Evolutionary conservation across 495 filamentous ascomycete genomes (phyloP).

Genomic region (Lasiosphaeriaceae sp.): DNA sequence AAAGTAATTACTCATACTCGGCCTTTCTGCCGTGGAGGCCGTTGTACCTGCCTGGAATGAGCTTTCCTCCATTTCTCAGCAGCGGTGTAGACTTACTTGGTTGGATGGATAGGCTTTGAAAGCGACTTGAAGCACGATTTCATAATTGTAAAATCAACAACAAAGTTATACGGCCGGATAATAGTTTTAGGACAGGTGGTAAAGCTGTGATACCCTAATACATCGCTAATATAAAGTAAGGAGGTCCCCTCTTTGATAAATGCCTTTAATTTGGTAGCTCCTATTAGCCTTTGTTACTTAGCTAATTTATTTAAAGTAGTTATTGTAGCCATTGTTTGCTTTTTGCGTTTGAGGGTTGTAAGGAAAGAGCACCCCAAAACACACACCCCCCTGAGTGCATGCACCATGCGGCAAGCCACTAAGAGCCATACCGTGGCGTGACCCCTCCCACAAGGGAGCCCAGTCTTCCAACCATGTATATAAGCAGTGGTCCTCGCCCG

Average conservation of each 20-base stretch:
- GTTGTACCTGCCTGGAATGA: conserved; percentile 2
- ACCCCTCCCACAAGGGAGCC: too few species aligned
- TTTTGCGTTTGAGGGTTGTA: neutral
- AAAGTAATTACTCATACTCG: conserved; percentile 1
- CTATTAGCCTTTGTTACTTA: neutral
- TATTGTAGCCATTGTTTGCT: neutral
- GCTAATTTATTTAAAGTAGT: neutral
- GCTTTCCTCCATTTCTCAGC: neutral
- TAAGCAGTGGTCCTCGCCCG: too few species aligned
- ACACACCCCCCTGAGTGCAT: too few species aligned
- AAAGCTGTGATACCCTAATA: conserved; percentile 1
- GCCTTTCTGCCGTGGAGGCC: neutral
- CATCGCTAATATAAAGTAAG: neutral
- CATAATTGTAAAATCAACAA: neutral
- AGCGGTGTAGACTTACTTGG: conserved; percentile 1
- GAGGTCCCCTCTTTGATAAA: neutral
- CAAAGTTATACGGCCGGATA: conserved; percentile 1
- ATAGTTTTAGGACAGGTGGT: neutral
- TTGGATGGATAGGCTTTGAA: conserved; percentile 3
- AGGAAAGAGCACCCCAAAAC: too few species aligned
- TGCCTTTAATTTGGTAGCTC: neutral
- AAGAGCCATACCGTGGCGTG: too few species aligned
- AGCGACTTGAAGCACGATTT: conserved; percentile 3
- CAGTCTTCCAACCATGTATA: too few species aligned
- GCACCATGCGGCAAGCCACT: too few species aligned